These are phyloP conservation scores for Kodamaea ohmeri DNA, from an alignment of 1,139 yeast species.

Conservation along the genomic window DNA sequence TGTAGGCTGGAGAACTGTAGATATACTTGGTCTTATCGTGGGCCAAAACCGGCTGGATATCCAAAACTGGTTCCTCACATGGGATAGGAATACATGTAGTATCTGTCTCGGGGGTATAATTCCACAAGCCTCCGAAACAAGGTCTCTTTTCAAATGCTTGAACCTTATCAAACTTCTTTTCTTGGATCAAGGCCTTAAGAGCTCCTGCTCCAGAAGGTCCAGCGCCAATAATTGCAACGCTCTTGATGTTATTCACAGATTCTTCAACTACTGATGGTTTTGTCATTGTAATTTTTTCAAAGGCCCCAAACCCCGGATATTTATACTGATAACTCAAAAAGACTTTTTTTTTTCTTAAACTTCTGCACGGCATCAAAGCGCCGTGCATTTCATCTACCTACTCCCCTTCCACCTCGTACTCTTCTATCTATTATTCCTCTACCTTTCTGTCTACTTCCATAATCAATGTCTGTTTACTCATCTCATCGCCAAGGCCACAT, in stretches of 20 bases:
- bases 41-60: constrained; percentile 18
- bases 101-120: constrained; percentile 29
- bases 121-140: constrained; percentile 55
- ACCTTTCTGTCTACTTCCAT: too few species aligned
- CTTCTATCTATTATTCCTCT: too few species aligned
- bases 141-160: constrained; percentile 50
- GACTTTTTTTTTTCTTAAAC: too few species aligned
- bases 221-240: constrained; percentile 57
- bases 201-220: constrained; percentile 69
- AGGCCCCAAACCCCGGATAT: not conserved
- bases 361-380: too few species aligned
- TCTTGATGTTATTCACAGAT: constrained; percentile 18
- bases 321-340: constrained; percentile 1
- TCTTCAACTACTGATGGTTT: constrained; percentile 7
- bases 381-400: too few species aligned
- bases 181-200: constrained; percentile 46
- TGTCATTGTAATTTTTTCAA: not conserved
- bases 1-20: constrained; percentile 47
- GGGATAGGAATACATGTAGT: constrained; percentile 21
- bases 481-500: too few species aligned
- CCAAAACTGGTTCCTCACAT: constrained; percentile 17
- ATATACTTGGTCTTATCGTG: constrained; percentile 22
- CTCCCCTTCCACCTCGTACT: too few species aligned
- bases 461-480: too few species aligned
- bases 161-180: constrained; percentile 36